Conservation (phyloP, 192 early-diverging fungal species). For the Coemansia furcata region DNA sequence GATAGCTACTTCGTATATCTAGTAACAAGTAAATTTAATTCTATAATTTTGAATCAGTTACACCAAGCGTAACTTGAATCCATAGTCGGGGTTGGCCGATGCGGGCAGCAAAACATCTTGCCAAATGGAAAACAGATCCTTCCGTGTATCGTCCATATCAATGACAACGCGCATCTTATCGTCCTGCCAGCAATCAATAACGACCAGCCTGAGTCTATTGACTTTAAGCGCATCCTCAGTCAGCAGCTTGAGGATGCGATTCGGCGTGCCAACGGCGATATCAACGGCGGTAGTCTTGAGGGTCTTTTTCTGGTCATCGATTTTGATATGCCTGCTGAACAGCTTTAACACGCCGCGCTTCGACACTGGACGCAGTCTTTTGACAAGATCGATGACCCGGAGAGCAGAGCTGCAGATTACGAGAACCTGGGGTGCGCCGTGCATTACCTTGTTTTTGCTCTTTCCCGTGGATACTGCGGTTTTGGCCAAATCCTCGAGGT, state of each 20-base stretch:
- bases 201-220: constrained; percentile 37
- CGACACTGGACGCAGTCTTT: constrained; percentile 19
- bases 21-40: not conserved
- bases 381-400: constrained; percentile 44
- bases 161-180: constrained; percentile 50
- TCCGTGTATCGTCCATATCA: constrained; percentile 48
- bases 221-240: constrained; percentile 27
- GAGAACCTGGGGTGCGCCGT: constrained; percentile 43
- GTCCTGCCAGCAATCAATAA: constrained; percentile 52
- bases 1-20: not conserved
- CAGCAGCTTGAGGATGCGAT: constrained; percentile 41
- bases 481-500: constrained; percentile 26
- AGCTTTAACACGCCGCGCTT: constrained; percentile 38
- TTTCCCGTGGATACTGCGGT: constrained; percentile 26
- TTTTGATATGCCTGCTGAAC: constrained; percentile 49
- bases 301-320: constrained; percentile 24
- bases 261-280: constrained; percentile 48
- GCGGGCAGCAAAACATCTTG: constrained; percentile 41
- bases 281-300: constrained; percentile 21
- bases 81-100: constrained; percentile 33
- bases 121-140: constrained; percentile 49
- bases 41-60: not conserved
- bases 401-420: constrained; percentile 47
- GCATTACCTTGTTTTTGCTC: constrained; percentile 36
- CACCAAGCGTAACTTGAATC: constrained; percentile 34